phyloP scores from a whole-genome alignment of 2,329 filamentous ascomycete species.

The Aureobasidium sp. region DNA sequence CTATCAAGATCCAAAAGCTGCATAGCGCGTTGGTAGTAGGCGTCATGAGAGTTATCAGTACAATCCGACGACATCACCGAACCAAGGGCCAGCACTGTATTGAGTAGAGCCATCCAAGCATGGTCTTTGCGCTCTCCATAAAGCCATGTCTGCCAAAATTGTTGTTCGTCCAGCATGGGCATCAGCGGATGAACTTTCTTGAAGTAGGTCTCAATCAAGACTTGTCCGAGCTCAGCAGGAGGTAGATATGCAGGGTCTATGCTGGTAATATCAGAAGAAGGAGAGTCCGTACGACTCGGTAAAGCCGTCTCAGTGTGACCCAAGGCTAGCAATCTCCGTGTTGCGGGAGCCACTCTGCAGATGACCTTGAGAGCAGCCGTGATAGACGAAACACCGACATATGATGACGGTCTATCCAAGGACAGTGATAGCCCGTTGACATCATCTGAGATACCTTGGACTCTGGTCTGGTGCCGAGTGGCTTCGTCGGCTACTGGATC shows the following conservation, averaged over 20 bases:
- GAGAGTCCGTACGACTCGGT: slow-evolving; percentile 24
- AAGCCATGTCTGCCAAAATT: slow-evolving; percentile 27
- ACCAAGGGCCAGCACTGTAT: slow-evolving; percentile 28
- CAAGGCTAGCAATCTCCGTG: slow-evolving; percentile 23
- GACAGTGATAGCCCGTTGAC: slow-evolving; percentile 28
- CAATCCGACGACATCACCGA: slow-evolving; percentile 25
- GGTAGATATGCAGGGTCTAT: slow-evolving; percentile 21
- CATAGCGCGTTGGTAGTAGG: slow-evolving; percentile 27
- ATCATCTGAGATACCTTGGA: slow-evolving; percentile 35
- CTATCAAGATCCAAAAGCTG: slow-evolving; percentile 26
- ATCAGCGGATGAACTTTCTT: slow-evolving; percentile 27
- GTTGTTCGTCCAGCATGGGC: slow-evolving; percentile 30
- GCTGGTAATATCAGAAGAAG: slow-evolving; percentile 21
- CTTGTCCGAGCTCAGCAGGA: slow-evolving; percentile 24
- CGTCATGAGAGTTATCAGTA: slow-evolving; percentile 25
- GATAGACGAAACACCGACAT: slow-evolving; percentile 29
- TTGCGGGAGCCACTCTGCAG: slow-evolving; percentile 26
- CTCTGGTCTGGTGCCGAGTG: slow-evolving; percentile 33
- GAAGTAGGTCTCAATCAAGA: slow-evolving; percentile 29
- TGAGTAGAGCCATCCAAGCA: slow-evolving; percentile 28
- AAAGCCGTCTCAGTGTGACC: slow-evolving; percentile 23
- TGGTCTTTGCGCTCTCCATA: slow-evolving; percentile 26
- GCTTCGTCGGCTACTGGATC: slow-evolving; percentile 63
- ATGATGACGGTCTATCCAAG: slow-evolving; percentile 26
- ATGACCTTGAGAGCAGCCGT: slow-evolving; percentile 29